A percentile compares a stretch with the other conserved stretches of the same genome.
Conservation (phyloP, 2,329 filamentous ascomycete genomes). For the Chrysoporthe puriensis region DNA sequence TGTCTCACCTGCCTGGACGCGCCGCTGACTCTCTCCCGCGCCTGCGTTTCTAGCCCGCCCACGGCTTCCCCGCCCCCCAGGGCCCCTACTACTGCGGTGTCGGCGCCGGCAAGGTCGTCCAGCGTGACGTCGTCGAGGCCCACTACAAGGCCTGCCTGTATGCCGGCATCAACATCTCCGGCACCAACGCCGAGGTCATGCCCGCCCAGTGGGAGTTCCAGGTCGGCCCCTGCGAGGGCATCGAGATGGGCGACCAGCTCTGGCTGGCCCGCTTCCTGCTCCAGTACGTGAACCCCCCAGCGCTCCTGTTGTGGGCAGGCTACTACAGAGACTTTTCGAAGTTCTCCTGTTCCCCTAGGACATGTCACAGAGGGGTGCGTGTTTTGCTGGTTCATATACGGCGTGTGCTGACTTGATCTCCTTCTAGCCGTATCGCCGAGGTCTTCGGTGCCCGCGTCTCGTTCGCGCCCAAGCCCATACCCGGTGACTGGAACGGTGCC, state of each 20-base stretch:
- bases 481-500: slow-evolving; percentile 85
- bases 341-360: not conserved
- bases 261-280: slow-evolving; percentile 92
- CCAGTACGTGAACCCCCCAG: slow-evolving; percentile 44
- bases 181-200: slow-evolving; percentile 99
- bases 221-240: slow-evolving; percentile 86
- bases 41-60: slow-evolving; percentile 54
- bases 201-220: slow-evolving; percentile 98
- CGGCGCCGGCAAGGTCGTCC: slow-evolving; percentile 94
- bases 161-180: slow-evolving; percentile 89
- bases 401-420: slow-evolving; percentile 4
- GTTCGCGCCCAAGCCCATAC: slow-evolving; percentile 83
- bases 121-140: slow-evolving; percentile 95
- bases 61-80: slow-evolving; percentile 88
- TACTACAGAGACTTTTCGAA: not conserved
- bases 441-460: slow-evolving; percentile 97
- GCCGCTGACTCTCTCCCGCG: not conserved
- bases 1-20: no score
- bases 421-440: slow-evolving; percentile 72
- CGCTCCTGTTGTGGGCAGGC: not conserved
- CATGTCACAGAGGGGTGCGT: not conserved
- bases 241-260: slow-evolving; percentile 89
- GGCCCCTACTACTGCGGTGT: slow-evolving; percentile 99
- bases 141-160: slow-evolving; percentile 88
- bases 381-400: no score